Percentiles rank a stretch among this genome's conserved stretches.
These are phyloP conservation scores for Alternaria gaisen DNA, from an alignment of 2,329 filamentous ascomycete species.

Conservation along the genomic window DNA sequence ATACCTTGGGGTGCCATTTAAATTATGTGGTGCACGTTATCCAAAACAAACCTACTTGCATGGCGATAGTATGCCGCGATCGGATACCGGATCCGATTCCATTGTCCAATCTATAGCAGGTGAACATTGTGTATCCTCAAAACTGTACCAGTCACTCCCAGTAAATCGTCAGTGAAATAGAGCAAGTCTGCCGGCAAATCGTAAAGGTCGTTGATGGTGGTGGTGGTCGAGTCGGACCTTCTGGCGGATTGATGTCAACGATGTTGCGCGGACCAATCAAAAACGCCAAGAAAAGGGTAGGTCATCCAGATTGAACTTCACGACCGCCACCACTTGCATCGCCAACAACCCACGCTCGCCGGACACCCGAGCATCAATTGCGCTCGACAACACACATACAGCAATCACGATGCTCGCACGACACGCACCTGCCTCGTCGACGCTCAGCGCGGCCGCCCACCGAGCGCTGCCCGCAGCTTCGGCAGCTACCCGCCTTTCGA, in stretches of 20 bases:
- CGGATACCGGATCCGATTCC: neutral
- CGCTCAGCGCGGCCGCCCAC: constrained; percentile 53
- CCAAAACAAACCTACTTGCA: neutral
- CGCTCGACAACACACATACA: constrained; percentile 37
- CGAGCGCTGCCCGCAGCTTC: constrained; percentile 53
- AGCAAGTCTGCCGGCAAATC: neutral
- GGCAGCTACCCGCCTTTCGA: constrained; percentile 50
- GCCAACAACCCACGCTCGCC: constrained; percentile 36
- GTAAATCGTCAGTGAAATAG: neutral
- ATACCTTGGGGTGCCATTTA: neutral
- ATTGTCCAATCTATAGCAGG: neutral
- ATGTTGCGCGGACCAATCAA: constrained; percentile 30
- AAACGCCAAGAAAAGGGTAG: constrained; percentile 23
- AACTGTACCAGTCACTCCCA: neutral
- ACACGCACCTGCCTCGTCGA: constrained; percentile 51
- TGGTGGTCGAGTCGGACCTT: constrained; percentile 11
- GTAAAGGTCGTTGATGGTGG: constrained; percentile 1
- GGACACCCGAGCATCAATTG: constrained; percentile 50
- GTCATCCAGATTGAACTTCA: constrained; percentile 37
- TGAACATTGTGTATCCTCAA: neutral
- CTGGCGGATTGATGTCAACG: constrained; percentile 34
- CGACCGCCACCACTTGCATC: constrained; percentile 41
- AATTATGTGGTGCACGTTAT: neutral
- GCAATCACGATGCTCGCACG: constrained; percentile 53
- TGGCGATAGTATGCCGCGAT: neutral